Conservation (phyloP, 2,329 filamentous ascomycete genomes). For the Alternaria gaisen region DNA sequence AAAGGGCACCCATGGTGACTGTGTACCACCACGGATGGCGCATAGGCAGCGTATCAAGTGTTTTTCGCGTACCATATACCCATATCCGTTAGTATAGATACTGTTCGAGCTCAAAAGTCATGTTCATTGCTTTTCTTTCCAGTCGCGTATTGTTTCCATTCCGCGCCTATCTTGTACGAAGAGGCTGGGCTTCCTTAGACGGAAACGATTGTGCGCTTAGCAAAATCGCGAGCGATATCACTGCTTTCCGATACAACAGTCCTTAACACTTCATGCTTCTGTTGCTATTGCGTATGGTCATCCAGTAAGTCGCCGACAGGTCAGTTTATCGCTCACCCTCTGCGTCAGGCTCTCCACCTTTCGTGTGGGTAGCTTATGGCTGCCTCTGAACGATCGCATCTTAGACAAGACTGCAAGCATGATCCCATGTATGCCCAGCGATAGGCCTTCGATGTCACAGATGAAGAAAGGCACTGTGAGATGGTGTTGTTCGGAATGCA, state of each 20-base stretch:
- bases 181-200: background rate
- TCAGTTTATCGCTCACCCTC: too few species aligned
- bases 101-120: background rate
- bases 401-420: too few species aligned
- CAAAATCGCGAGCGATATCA: background rate
- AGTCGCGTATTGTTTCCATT: background rate
- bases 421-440: too few species aligned
- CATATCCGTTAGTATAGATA: conserved; percentile 6
- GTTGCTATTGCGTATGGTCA: too few species aligned
- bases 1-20: background rate
- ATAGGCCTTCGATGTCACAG: too few species aligned
- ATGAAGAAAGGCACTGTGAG: too few species aligned
- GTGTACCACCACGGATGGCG: background rate
- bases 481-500: too few species aligned
- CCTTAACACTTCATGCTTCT: too few species aligned
- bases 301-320: too few species aligned
- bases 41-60: background rate
- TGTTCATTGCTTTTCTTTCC: background rate
- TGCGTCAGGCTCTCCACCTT: too few species aligned
- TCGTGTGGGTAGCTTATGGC: too few species aligned
- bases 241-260: background rate
- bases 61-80: conserved; percentile 15
- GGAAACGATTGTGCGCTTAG: background rate
- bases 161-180: background rate
- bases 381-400: too few species aligned